Base-by-base conservation (phyloP, 2,329 filamentous ascomycete genomes). In the Ilyonectria robusta region DNA sequence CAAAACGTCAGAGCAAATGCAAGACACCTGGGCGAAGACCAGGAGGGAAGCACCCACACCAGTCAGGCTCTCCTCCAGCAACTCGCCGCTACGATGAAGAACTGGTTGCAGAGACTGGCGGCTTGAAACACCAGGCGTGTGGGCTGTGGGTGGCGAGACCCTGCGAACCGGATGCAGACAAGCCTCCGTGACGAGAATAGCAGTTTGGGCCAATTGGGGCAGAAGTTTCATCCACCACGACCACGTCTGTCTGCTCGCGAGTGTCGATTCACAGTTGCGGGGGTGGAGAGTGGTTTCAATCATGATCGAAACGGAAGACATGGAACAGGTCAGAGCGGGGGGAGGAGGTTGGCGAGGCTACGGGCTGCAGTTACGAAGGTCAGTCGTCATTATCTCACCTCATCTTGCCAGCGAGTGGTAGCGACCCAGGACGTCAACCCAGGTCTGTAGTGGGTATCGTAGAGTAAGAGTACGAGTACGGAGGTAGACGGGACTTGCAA, bases 121-220 rank as follows among this genome's bases (percentile, higher is more conserved):
- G 53, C 53, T 55, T 53, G 50, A 53, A 53, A 53, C 50, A n/a
- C 31, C 31, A 53, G 10, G 50, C 31, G 50, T 35, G 31, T 53
- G 50, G 50, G 50, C 33, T 29, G 48, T 4, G 48, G n/a, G 50
- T 53, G 50, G 53, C 53, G 53, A 40, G 33, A 26, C 53, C 51
- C 9, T 46, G 2, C 6, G 40, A 35, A 44, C 33, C 44, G n/a
- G n/a, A 33, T 31, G 42, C 42, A 59, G 58, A 40, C 57, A 26
- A 48, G 42, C 33, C 37, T 4, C 21, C 35, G 35, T 29, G 59
- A 56, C 59, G 56, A 33, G 33, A 62, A 62, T 62, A 57, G 59
- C 44, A 62, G 33, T 23, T n/a, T 21, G 51, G 53, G 51, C 59
- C 48, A 51, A 55, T 55, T 35, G 44, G 42, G 46, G 53, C 53